Percentiles rank a stretch among this genome's conserved stretches.
Conservation (phyloP, 129 eudicot species). For the Erigeron canadensis region DNA sequence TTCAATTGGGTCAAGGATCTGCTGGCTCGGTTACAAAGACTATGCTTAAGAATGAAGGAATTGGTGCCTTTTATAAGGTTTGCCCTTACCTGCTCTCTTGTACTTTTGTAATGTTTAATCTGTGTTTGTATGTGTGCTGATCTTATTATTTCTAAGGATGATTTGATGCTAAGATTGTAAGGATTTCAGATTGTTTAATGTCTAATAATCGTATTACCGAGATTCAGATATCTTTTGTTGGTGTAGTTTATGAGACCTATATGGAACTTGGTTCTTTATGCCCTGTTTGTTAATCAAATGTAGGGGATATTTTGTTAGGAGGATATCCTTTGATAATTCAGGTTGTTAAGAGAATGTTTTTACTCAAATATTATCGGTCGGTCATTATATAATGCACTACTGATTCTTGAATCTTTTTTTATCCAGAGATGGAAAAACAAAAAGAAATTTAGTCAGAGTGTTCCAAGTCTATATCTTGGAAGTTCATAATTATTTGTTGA, state of each 20-base stretch:
- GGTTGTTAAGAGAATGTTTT: too few relatives aligned
- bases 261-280: not conserved
- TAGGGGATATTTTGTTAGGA: too few relatives aligned
- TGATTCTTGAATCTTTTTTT: too few relatives aligned
- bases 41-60: conserved; percentile 88
- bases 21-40: conserved; percentile 60
- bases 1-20: conserved; percentile 95
- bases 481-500: not conserved
- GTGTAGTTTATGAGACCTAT: too few relatives aligned
- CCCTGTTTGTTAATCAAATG: not conserved
- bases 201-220: not conserved
- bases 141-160: not conserved
- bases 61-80: conserved; percentile 94
- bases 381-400: too few relatives aligned
- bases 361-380: too few relatives aligned
- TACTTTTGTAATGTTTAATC: not conserved
- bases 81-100: not conserved
- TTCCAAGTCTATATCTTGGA: too few relatives aligned
- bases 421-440: too few relatives aligned
- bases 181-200: not conserved
- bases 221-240: too few relatives aligned
- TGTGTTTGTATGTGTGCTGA: not conserved
- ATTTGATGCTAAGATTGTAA: not conserved
- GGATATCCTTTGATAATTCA: too few relatives aligned
- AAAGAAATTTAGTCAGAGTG: too few relatives aligned